Evolutionary conservation across 1,284 basidiomycete species (phyloP).

Genomic region (Austroboletus niveus): DNA sequence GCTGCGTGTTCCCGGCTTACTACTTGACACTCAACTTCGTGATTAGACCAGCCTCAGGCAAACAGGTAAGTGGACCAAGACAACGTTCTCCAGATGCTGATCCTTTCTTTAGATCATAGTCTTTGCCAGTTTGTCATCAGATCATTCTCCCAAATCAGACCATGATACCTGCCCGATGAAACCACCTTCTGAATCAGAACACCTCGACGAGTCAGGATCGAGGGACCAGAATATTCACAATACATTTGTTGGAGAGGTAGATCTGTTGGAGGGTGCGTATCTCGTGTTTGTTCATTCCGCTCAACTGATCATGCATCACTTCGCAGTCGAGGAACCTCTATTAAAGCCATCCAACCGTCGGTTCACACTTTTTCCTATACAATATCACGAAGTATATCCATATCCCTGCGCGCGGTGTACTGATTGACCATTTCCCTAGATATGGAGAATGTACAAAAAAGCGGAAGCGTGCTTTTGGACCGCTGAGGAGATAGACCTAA

Average conservation of each 20-base stretch:
- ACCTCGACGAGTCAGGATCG: not conserved
- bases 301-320: not conserved
- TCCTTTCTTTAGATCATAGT: slow-evolving; percentile 2
- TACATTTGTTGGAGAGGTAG: slow-evolving; percentile 59
- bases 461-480: slow-evolving; percentile 95
- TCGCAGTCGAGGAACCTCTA: slow-evolving; percentile 73
- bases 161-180: no score
- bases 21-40: not conserved
- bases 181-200: no score
- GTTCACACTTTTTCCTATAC: slow-evolving; percentile 94
- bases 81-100: not conserved
- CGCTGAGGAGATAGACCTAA: slow-evolving; percentile 96
- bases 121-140: slow-evolving; percentile 5
- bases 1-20: no score
- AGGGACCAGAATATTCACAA: not conserved
- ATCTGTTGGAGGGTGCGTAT: slow-evolving; percentile 58
- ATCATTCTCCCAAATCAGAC: not conserved
- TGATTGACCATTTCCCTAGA: slow-evolving; percentile 45
- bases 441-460: slow-evolving; percentile 97
- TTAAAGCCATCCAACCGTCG: slow-evolving; percentile 76
- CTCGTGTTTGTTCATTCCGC: not conserved
- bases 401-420: not conserved
- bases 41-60: slow-evolving; percentile 4
- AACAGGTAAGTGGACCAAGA: not conserved
- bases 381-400: slow-evolving; percentile 75